Evolutionary conservation across 345 rosid species (phyloP).

Genomic region (Rubroshorea leprosula): DNA sequence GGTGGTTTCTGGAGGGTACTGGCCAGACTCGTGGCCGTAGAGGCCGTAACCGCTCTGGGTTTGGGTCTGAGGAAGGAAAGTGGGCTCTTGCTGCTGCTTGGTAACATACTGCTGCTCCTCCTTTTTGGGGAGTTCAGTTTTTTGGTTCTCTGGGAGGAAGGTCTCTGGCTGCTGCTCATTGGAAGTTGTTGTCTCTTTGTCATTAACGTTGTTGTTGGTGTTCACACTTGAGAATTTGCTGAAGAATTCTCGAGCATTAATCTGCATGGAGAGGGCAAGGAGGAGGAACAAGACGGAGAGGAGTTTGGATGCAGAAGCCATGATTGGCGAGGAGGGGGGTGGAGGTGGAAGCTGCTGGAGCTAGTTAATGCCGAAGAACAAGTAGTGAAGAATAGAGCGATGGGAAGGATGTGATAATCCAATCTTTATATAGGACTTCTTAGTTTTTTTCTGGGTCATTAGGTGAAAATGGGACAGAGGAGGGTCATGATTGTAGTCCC

Average conservation of each 20-base stretch:
- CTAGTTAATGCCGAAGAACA: neutral
- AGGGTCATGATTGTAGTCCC: no score
- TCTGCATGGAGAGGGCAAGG: constrained; percentile 14
- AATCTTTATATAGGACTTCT: neutral
- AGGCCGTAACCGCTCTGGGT: constrained; percentile 46
- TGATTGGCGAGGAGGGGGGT: neutral
- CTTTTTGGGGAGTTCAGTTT: neutral
- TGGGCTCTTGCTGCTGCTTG: constrained; percentile 24
- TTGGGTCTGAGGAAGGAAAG: constrained; percentile 8
- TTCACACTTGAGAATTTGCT: constrained; percentile 27
- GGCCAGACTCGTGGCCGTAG: constrained; percentile 32
- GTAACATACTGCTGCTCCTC: neutral
- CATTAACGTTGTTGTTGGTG: no score
- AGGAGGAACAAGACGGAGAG: constrained; percentile 19
- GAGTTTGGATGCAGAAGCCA: constrained; percentile 15
- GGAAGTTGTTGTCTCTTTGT: no score
- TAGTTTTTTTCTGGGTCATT: no score
- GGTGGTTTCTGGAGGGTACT: neutral
- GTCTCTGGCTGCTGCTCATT: neutral
- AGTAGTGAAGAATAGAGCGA: neutral
- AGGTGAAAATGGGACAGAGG: no score
- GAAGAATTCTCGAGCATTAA: constrained; percentile 33
- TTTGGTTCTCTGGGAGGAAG: no score
- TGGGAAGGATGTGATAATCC: neutral
- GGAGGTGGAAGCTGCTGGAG: no score